Percentiles rank a stretch among this genome's conserved stretches.
Conservation (phyloP, 73 alveolate species). For the Breviolum minutum region DNA sequence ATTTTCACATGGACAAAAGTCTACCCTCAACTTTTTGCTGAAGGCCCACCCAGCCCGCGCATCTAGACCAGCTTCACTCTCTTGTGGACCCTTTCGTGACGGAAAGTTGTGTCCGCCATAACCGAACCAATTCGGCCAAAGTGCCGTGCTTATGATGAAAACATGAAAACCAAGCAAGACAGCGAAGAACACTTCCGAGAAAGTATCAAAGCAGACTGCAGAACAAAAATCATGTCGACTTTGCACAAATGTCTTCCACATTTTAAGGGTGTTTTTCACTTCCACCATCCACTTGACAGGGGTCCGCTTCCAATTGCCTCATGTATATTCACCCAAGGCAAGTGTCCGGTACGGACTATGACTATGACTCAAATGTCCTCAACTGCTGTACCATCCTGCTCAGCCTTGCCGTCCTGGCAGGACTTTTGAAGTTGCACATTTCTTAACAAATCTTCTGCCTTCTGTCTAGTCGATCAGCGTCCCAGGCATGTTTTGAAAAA, state of each 20-base stretch:
- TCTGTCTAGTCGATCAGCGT: neutral
- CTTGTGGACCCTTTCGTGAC: neutral
- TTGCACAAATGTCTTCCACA: neutral
- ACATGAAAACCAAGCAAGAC: neutral
- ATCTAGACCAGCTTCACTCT: neutral
- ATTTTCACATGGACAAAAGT: too few species aligned
- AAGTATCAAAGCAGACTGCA: neutral
- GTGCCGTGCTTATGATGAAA: neutral
- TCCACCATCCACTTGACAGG: too few species aligned
- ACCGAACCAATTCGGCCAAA: neutral
- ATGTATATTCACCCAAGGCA: slow-evolving; percentile 52
- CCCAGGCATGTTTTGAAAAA: neutral
- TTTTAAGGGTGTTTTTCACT: neutral
- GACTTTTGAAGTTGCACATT: neutral
- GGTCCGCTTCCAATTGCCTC: slow-evolving; percentile 15
- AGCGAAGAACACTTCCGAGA: neutral
- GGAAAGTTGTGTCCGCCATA: slow-evolving; percentile 12
- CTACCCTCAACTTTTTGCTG: too few species aligned
- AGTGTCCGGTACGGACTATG: neutral
- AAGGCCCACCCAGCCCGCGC: slow-evolving; percentile 17
- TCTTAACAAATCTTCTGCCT: too few species aligned
- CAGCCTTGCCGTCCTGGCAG: slow-evolving; percentile 94
- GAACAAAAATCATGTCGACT: neutral
- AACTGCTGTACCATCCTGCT: slow-evolving; percentile 84
- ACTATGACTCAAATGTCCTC: slow-evolving; percentile 73